Evolutionary conservation across 2,329 filamentous ascomycete species (phyloP).

Genomic region (Neopestalotiopsis sp.): DNA sequence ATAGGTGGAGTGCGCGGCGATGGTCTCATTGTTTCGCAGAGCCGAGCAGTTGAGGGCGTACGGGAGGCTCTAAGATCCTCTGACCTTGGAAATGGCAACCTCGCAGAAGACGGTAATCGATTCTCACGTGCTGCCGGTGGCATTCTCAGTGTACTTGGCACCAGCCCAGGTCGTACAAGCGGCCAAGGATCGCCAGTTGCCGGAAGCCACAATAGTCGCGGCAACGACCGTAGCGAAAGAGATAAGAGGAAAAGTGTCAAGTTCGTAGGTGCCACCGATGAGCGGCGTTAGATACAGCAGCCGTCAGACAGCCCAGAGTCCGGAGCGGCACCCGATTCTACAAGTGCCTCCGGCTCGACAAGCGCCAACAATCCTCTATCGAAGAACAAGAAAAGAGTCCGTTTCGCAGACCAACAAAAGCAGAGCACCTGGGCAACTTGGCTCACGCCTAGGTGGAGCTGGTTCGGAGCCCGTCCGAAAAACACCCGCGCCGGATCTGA

Average conservation of each 20-base stretch:
- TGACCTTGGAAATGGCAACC: conserved; percentile 25
- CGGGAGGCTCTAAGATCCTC: conserved; percentile 53
- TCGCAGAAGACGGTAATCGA: conserved; percentile 15
- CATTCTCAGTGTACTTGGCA: conserved; percentile 57
- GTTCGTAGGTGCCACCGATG: conserved; percentile 50
- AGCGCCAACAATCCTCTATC: background rate
- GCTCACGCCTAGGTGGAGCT: conserved; percentile 8
- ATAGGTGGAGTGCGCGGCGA: conserved; percentile 49
- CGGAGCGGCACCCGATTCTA: background rate
- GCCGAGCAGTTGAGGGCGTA: conserved; percentile 64
- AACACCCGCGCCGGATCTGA: background rate
- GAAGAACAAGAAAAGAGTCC: background rate
- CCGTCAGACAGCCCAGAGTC: background rate
- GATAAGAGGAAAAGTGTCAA: conserved; percentile 70
- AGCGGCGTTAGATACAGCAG: conserved; percentile 30
- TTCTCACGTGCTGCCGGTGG: conserved; percentile 27
- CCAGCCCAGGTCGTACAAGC: conserved; percentile 48
- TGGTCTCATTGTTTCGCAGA: conserved; percentile 60
- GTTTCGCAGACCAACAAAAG: background rate
- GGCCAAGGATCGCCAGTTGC: background rate
- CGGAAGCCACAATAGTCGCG: conserved; percentile 24
- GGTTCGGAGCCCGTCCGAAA: background rate
- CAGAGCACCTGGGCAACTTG: background rate
- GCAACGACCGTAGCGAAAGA: conserved; percentile 43
- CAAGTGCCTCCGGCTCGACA: background rate